phyloP scores from a whole-genome alignment of 2,329 filamentous ascomycete species.

The Colletotrichum navitas region DNA sequence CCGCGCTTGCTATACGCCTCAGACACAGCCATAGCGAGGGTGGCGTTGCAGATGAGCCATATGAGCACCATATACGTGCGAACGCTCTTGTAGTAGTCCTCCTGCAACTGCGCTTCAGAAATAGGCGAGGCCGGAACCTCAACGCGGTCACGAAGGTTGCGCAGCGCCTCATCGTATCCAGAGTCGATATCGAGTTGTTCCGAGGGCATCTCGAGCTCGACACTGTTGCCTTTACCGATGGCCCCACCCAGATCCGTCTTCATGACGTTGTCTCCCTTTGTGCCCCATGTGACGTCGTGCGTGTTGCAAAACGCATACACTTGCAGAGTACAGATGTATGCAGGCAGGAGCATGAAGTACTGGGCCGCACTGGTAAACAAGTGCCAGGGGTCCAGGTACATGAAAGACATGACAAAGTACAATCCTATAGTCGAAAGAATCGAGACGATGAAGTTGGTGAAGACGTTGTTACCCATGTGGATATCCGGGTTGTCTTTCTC shows the following conservation, averaged over 20 bases:
- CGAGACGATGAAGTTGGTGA: constrained; percentile 94
- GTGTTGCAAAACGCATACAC: constrained; percentile 99
- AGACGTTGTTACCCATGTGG: constrained; percentile 84
- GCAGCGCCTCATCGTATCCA: constrained; percentile 95
- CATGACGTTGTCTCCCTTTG: constrained; percentile 96
- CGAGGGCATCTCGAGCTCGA: constrained; percentile 96
- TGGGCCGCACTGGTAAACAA: constrained; percentile 94
- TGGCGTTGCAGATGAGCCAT: constrained; percentile 93
- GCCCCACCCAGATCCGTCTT: constrained; percentile 93
- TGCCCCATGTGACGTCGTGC: constrained; percentile 98
- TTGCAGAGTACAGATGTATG: constrained; percentile 96
- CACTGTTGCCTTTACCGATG: constrained; percentile 78
- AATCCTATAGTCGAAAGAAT: constrained; percentile 90
- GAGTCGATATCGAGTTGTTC: constrained; percentile 99
- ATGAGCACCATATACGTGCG: constrained; percentile 97
- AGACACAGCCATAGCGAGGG: constrained; percentile 92
- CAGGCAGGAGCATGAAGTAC: constrained; percentile 92
- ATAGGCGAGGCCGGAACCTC: constrained; percentile 76
- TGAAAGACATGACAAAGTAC: constrained; percentile 95
- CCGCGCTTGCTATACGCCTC: constrained; percentile 82
- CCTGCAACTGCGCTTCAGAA: constrained; percentile 87
- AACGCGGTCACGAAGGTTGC: constrained; percentile 93
- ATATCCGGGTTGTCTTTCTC: constrained; percentile 57
- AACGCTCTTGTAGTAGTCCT: constrained; percentile 98
- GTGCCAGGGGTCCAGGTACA: constrained; percentile 99